Evolutionary conservation across 2,329 filamentous ascomycete genomes (phyloP), one percentile per base, ranked within the genome.

Genomic region (Fusarium musae): DNA sequence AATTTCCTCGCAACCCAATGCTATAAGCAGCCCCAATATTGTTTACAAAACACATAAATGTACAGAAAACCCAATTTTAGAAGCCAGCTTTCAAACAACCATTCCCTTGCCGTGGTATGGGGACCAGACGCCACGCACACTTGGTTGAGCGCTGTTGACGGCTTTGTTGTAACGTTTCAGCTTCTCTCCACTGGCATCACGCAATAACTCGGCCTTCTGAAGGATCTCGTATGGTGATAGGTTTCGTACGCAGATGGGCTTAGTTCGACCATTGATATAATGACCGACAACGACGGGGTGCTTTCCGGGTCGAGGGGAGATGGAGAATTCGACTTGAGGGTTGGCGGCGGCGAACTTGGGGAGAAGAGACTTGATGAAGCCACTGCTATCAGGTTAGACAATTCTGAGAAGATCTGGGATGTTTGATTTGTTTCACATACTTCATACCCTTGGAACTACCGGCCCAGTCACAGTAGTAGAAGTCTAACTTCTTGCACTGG

Each of bases 391-490:
- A 34, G 6, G 74, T 84, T 77, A 85, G 73, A 50, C 65, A 60
- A 37, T 54, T 1, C 16, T 26, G 21, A 53, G 54, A 32, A 42
- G 40, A 21, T 9, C 6, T 1, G 12, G 9, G 3, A 37, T 6
- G 21, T 32, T 1, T 30, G 12, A 17, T 7, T 7, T 19, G 10
- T 21, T 17, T 28, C 11, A 76, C 88, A 73, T 87, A 96, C 93
- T 97, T 96, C 95, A 98, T 98, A 80, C 96, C 96, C 79, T 87
- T 91, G 42, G 96, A 98, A 83, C 94, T 97, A 72, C 95, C 96
- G 65, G 93, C 94, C 90, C 93, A 95, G 88, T 98, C 95, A 87
- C 96, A 98, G 87, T 97, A 99, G 86, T 97, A 93, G 80, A 99
- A 94, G 83, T 97, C 94, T 82, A 99, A 87, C 81, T 92, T 93